These are phyloP conservation scores for Mycosarcoma mackinlayi DNA, from an alignment of 1,284 basidiomycete genomes.

Conservation along the genomic window DNA sequence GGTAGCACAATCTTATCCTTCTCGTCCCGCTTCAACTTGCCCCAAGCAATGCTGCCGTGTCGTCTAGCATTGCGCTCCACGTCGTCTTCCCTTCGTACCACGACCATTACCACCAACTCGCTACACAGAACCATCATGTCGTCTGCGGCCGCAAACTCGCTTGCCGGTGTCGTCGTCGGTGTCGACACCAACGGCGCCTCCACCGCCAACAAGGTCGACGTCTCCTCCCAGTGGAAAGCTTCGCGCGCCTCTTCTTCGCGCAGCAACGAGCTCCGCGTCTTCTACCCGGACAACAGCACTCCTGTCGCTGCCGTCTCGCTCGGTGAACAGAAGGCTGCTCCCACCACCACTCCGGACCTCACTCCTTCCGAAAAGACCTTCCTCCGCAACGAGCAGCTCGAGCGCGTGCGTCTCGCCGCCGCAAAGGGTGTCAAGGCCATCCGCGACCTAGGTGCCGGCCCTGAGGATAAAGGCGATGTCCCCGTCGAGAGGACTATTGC, in stretches of 20 bases:
- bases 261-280: constrained; percentile 60
- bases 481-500: constrained; percentile 48
- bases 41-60: constrained; percentile 44
- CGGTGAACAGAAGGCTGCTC: constrained; percentile 60
- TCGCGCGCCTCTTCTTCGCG: constrained; percentile 60
- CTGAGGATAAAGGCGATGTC: constrained; percentile 43
- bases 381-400: constrained; percentile 64
- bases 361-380: constrained; percentile 50
- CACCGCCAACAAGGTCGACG: constrained; percentile 52
- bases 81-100: constrained; percentile 16
- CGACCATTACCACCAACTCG: constrained; percentile 8
- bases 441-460: constrained; percentile 56
- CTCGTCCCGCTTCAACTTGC: neutral
- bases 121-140: constrained; percentile 40
- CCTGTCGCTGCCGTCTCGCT: constrained; percentile 61
- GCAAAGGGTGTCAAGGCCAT: constrained; percentile 64
- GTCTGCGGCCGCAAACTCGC: constrained; percentile 20
- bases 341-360: constrained; percentile 59
- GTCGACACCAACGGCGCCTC: constrained; percentile 49
- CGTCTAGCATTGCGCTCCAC: constrained; percentile 35
- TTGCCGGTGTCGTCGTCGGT: constrained; percentile 53
- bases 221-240: constrained; percentile 60
- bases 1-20: neutral
- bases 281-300: constrained; percentile 51
- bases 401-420: constrained; percentile 61